Base-by-base conservation (phyloP, 495 filamentous ascomycete genomes). In the Trypethelium eluteriae region DNA sequence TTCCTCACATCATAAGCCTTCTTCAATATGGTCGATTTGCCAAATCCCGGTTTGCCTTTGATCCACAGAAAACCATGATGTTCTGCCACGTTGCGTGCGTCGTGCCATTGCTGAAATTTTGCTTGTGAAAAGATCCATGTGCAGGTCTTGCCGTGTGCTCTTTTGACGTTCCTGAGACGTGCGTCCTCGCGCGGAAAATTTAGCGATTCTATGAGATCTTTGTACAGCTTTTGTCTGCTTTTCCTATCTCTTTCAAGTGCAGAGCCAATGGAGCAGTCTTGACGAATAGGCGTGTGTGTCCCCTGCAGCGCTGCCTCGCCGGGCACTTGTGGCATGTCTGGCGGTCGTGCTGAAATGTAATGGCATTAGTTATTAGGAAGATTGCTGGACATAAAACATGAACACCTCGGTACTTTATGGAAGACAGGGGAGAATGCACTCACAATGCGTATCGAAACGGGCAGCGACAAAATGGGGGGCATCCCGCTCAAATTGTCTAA, bases 11-110 rank as follows among this genome's bases (percentile, higher is more conserved):
- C 49, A 18, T 53, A 18, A 18, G 25, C 25, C 25, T 11, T 18
- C 25, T 2, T 53, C 49, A 53, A 16, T 14, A 53, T 14, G 7
- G 49, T 53, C n/a, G 70, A 74, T 62, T 74, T 74, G 36, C 72
- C 72, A 6, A 70, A 62, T 59, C 70, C 72, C 10, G 70, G 67
- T 39, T 72, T 72, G 12, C 70, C 72, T 62, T 67, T 70, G 39
- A 74, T 71, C 72, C 70, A 72, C 12, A 74, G 66, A 56, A 72
- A 65, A 50, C 70, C 70, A 50, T 69, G 62, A 41, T 70, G 67
- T 39, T 53, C 64, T 5, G 3, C 18, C 5, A 53, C 49, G 14
- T 53, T 53, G 49, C 10, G 14, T 18, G 7, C n/a, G 25, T 53
- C 49, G 5, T 0, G 25, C 49, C 49, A 53, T 5, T 12, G 12